Evolutionary conservation across 2,329 filamentous ascomycete genomes (phyloP), one percentile per base, ranked within the genome.

Genomic region (Sphaerulina vaccinii): DNA sequence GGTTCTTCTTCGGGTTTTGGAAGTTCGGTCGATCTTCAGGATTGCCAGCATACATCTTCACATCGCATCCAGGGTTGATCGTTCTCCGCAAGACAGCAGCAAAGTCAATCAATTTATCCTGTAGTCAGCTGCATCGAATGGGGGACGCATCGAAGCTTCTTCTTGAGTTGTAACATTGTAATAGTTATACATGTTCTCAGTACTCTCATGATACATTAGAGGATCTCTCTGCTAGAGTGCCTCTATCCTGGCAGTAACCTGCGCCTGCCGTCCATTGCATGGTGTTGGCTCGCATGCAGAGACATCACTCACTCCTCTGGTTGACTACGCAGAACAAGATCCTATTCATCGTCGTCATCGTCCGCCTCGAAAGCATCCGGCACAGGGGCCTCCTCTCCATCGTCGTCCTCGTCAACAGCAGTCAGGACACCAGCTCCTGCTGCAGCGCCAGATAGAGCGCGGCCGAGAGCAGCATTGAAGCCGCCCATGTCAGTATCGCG

Each of bases 351-450:
- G 22, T 73, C 83, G 2, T 76, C 79, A 48, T 89, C 87, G 62
- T 86, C 84, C 69, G 93, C 91, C 55, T 92, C 87, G 71, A 93
- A 93, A 45, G 88, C 85, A 9, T 75, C 73, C 4, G 88, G 89
- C 5, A 82, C 69, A 32, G 79, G 74, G 1, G 88, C 88, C 67
- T 92, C 88, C 62, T 87, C 85, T 10, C 81, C 85, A 27, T 79
- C 86, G 8, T 79, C 83, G 63, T 92, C 88, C 70, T 97, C 92
- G 63, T 96, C 91, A 3, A 95, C 83, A 5, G 90, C 86, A 3
- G 87, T 96, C 61, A 96, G 74, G 1, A 95, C 88, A 50, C 86
- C 88, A 0, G 87, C 89, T 0, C 87, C 66, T 6, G 65, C 64
- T 9, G 62, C 62, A 1, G 67, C 70, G n/a, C 64, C 68, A 43